These are phyloP conservation scores for Pseudogymnoascus sp. DNA, from an alignment of 2,329 filamentous ascomycete species.

Conservation along the genomic window DNA sequence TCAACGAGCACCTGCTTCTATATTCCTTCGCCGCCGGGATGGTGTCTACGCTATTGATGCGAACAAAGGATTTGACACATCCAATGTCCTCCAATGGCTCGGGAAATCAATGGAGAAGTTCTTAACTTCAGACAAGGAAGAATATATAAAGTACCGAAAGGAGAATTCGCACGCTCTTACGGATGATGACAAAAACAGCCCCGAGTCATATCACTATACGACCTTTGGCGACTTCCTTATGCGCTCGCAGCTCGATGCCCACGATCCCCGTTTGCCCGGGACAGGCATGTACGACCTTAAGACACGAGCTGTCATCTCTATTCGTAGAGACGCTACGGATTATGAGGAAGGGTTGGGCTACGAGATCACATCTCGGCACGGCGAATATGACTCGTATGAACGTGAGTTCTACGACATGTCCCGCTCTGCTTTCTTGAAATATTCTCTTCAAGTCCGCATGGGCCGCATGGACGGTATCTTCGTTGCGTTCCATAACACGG, in stretches of 20 bases:
- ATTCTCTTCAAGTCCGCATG: slow-evolving; percentile 92
- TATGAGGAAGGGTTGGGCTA: slow-evolving; percentile 75
- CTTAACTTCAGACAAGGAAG: slow-evolving; percentile 70
- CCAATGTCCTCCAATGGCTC: slow-evolving; percentile 82
- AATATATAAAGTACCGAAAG: slow-evolving; percentile 78
- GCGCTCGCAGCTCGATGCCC: slow-evolving; percentile 87
- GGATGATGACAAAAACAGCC: slow-evolving; percentile 61
- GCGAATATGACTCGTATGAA: slow-evolving; percentile 85
- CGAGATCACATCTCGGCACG: slow-evolving; percentile 69
- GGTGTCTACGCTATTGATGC: slow-evolving; percentile 91
- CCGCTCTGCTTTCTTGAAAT: slow-evolving; percentile 87
- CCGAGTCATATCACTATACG: slow-evolving; percentile 82
- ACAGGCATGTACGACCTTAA: slow-evolving; percentile 95
- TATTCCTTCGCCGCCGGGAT: slow-evolving; percentile 69
- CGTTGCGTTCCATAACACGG: slow-evolving; percentile 89
- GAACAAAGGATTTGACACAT: slow-evolving; percentile 81
- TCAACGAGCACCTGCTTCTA: slow-evolving; percentile 63
- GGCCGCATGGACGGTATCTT: slow-evolving; percentile 99
- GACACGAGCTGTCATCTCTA: slow-evolving; percentile 81
- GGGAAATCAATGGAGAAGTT: slow-evolving; percentile 97
- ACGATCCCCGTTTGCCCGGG: slow-evolving; percentile 78
- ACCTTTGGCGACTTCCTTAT: slow-evolving; percentile 82
- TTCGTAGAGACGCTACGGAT: slow-evolving; percentile 74
- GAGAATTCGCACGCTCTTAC: slow-evolving; percentile 59
- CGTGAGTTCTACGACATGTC: slow-evolving; percentile 97